Conservation (phyloP, 768 basidiomycete species). For the Hygrophoropsis aurantiaca region DNA sequence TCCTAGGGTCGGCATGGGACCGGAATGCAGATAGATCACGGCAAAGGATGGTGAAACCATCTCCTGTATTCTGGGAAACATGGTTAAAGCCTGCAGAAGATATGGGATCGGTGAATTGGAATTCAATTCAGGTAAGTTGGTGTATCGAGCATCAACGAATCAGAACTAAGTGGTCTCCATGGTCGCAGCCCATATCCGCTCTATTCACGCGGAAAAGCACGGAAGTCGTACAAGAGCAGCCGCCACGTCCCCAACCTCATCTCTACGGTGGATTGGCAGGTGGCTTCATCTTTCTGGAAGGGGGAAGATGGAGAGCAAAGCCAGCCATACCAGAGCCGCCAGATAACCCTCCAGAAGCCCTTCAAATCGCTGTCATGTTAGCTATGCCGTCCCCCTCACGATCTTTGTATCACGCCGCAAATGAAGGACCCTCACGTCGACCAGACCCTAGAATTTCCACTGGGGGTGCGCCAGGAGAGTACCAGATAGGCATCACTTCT, state of each 20-base stretch:
- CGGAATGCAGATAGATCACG: constrained; percentile 6
- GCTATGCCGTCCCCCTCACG: constrained; percentile 39
- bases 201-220: too few relatives aligned
- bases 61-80: constrained; percentile 17
- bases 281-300: too few relatives aligned
- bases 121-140: constrained; percentile 17
- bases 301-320: not conserved
- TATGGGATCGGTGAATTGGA: not conserved
- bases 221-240: too few relatives aligned
- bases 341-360: constrained; percentile 15
- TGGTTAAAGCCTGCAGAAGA: constrained; percentile 14
- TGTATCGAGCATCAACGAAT: too few relatives aligned
- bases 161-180: too few relatives aligned
- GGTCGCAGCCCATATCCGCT: too few relatives aligned
- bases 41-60: constrained; percentile 15
- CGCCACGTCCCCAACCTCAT: too few relatives aligned
- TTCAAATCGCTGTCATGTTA: constrained; percentile 47
- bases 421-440: not conserved
- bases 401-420: not conserved
- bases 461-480: constrained; percentile 26
- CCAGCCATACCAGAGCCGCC: constrained; percentile 11
- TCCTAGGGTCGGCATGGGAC: constrained; percentile 16
- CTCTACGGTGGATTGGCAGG: too few relatives aligned
- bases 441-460: constrained; percentile 5
- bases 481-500: constrained; percentile 44